Evolutionary conservation across 805 yeast species (phyloP), one percentile per base, ranked within the genome.

Genomic region (Saccharomycopsis vini): DNA sequence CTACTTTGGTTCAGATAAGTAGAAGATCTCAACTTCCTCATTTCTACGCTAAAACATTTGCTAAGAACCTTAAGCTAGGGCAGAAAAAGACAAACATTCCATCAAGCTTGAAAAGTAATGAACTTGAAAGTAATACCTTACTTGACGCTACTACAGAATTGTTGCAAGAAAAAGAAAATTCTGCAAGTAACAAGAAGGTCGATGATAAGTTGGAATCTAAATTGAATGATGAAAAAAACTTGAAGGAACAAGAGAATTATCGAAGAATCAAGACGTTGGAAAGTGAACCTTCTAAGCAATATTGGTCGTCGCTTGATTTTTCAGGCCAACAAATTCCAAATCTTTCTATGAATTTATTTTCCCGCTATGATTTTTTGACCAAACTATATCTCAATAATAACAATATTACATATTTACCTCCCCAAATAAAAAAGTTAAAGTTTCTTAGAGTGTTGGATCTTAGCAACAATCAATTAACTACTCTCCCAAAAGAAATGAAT

Each of bases 251-350:
- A 70, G 79, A 69, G 71, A 56, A 44, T 39, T 62, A 55, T 52
- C 52, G 40, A 52, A 54, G 35, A 48, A 52, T 49, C 36, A 47
- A 30, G 53, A 53, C 16, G 54, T 54, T 24, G 47, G 48, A 36
- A 50, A 51, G 39, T 42, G 54, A 19, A 54, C 60, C 37, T 55
- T 53, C 49, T 77, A 81, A 79, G 47, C 97, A 89, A 64, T 72
- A 84, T 57, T 92, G 99, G 99, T 83, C 94, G 43, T 90, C 89
- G 4, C 67, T 92, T 52, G 99, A 92, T 64, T 68, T 90, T 52
- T 79, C 94, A 51, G 96, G 96, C 47, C 95, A 92, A 62, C 85
- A 90, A 28, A 68, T 92, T 42, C 67, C 76, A 50, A 72, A 75
- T 45, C 52, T 90, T 24, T 75, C 86, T n/a, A 75, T 81, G 18